A percentile compares a stretch with the other conserved stretches of the same genome.
phyloP scores from a whole-genome alignment of 192 early-diverging fungal species.

The Umbelopsis ramanniana region DNA sequence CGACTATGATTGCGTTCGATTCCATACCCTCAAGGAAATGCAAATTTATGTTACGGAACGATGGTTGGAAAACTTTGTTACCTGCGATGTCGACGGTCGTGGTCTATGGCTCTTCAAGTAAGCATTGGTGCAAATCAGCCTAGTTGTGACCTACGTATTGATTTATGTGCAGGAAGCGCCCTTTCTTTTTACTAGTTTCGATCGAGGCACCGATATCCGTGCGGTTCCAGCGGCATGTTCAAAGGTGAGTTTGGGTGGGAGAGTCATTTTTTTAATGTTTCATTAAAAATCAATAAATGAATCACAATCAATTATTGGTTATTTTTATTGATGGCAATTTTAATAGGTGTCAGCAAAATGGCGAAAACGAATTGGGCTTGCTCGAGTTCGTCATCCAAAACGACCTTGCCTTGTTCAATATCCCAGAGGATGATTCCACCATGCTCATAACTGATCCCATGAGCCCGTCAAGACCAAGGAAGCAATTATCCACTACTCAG shows the following conservation, averaged over 20 bases:
- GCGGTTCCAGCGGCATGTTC: constrained; percentile 64
- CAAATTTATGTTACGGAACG: constrained; percentile 71
- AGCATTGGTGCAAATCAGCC: background rate
- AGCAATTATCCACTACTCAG: constrained; percentile 5
- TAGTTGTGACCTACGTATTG: background rate
- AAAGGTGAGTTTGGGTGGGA: constrained; percentile 38
- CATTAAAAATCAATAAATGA: background rate
- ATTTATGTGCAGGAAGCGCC: constrained; percentile 59
- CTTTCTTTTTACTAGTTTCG: constrained; percentile 84
- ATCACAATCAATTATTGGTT: background rate
- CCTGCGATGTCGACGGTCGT: constrained; percentile 60
- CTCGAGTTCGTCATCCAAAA: constrained; percentile 64
- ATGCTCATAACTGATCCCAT: background rate
- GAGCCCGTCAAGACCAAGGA: background rate
- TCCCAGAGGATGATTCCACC: constrained; percentile 21
- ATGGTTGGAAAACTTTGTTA: constrained; percentile 79
- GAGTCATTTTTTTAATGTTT: no score
- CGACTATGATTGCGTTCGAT: constrained; percentile 32
- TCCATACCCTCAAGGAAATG: constrained; percentile 62
- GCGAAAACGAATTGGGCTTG: constrained; percentile 39
- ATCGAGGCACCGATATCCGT: constrained; percentile 79
- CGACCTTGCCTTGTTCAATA: constrained; percentile 55
- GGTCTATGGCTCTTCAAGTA: constrained; percentile 62
- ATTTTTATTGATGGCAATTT: background rate
- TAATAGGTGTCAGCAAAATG: background rate